Conservation (phyloP, 2,329 filamentous ascomycete species). For the Xylaria polymorpha region DNA sequence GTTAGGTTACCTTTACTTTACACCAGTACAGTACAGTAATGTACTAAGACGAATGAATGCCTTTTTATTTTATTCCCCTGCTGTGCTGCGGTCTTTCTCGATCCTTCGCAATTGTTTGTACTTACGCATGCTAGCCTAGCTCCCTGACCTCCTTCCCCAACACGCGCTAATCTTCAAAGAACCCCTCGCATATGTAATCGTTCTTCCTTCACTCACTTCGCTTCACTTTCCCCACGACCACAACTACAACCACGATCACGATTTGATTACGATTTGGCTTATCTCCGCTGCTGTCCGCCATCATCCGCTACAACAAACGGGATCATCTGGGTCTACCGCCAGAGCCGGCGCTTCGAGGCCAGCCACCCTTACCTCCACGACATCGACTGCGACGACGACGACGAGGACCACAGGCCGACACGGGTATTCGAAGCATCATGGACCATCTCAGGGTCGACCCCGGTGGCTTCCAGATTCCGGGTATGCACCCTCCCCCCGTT, state of each 20-base stretch:
- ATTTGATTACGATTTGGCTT: constrained; percentile 4
- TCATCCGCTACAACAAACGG: constrained; percentile 14
- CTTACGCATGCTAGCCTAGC: constrained; percentile 1
- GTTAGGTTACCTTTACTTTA: not conserved
- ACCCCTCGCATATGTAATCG: constrained; percentile 24
- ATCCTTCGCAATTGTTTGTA: constrained; percentile 6
- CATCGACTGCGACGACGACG: constrained; percentile 6
- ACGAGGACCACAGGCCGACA: constrained; percentile 18
- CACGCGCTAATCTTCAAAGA: constrained; percentile 15
- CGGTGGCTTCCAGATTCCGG: constrained; percentile 67
- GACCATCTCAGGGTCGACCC: constrained; percentile 59
- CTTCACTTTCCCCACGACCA: constrained; percentile 11
- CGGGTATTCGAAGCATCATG: constrained; percentile 50
- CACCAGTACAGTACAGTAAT: not conserved
- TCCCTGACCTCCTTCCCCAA: constrained; percentile 12
- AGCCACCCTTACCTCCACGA: not conserved
- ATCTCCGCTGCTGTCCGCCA: constrained; percentile 25
- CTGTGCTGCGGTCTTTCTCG: constrained; percentile 1
- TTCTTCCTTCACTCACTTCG: constrained; percentile 4
- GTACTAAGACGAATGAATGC: not conserved
- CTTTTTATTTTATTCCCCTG: constrained; percentile 11
- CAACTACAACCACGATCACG: constrained; percentile 8
- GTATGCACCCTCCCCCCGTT: constrained; percentile 67
- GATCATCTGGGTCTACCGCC: not conserved
- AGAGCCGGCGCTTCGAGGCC: not conserved